Base-by-base conservation (phyloP, 805 yeast species). In the Ogataea pignaliae region DNA sequence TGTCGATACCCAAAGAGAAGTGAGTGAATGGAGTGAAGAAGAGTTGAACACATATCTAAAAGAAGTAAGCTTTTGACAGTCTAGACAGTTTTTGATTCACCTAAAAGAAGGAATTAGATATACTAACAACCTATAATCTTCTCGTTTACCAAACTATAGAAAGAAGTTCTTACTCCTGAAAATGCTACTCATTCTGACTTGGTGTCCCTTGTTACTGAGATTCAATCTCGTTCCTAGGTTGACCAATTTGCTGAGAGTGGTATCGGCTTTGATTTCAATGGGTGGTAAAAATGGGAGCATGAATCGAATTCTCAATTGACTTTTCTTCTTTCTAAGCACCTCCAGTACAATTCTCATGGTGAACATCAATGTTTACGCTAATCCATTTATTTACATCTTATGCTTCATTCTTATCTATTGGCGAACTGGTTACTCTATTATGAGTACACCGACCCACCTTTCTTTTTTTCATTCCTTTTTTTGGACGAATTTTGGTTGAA, bases 111-210 rank as follows among this genome's bases (percentile, higher is more conserved):
- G 14, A 11, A n/a, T 15, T n/a, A 12, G 26, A 32, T n/a, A 15
- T 45, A 45, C 49, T 46, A 48, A 48, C 50, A 40, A 40, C n/a
- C 14, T 40, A n/a, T 26, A 34, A 11, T n/a, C 5, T 21, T 7
- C 7, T 21, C 13, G 10, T 3, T 34, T 29, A 12, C 17, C 13
- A 53, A 44, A 17, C 18, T 46, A 41, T 46, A 72, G 77, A 70
- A 72, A 70, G 76, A 72, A 56, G 63, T 71, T 64, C 56, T 59
- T 56, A 60, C 71, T 64, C 73, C 76, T 55, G 60, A 66, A 56
- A 61, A 67, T 66, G 70, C 73, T 66, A 58, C 72, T 65, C 66
- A 63, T 61, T 62, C 63, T 61, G 68, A 66, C 62, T 72, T 72
- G 67, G 66, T 72, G 54, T 52, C 76, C 71, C 68, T 71, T 63